Conservation (phyloP, 176 grass and related monocot genomes). For the bread wheat (Triticum aestivum) region DNA sequence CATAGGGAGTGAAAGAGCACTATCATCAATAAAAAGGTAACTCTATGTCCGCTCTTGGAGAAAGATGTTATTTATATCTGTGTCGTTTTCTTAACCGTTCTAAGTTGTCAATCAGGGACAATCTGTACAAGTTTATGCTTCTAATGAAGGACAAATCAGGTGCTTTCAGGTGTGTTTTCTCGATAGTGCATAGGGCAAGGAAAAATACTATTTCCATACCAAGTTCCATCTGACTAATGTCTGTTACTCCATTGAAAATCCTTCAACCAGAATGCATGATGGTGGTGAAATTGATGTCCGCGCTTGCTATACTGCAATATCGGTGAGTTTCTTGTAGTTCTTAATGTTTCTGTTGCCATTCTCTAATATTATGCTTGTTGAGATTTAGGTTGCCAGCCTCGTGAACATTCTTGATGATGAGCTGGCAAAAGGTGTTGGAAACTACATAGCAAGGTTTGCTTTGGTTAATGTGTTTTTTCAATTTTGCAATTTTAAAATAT, state of each 20-base stretch:
- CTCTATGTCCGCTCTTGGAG: conserved; percentile 6
- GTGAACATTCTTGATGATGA: conserved; percentile 83
- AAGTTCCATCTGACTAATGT: conserved; percentile 13
- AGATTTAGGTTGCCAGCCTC: conserved; percentile 82
- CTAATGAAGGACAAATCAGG: conserved; percentile 86
- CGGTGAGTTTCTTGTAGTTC: conserved; percentile 46
- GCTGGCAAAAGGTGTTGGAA: conserved; percentile 65
- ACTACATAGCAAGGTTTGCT: conserved; percentile 76
- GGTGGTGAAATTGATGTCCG: conserved; percentile 91
- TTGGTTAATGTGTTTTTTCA: not conserved
- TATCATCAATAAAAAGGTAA: conserved; percentile 93
- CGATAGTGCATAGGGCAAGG: not conserved
- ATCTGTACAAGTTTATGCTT: conserved; percentile 71
- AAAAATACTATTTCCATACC: not conserved
- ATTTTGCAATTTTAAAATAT: conserved; percentile 19
- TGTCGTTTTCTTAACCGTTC: conserved; percentile 30
- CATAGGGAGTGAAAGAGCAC: conserved; percentile 74
- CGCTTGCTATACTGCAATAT: conserved; percentile 85
- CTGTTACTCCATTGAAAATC: conserved; percentile 14
- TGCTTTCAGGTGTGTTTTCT: conserved; percentile 70
- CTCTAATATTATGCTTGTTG: conserved; percentile 36
- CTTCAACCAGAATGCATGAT: conserved; percentile 76
- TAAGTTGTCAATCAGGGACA: conserved; percentile 55
- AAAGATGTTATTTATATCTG: conserved; percentile 9
- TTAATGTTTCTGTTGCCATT: conserved; percentile 17